A percentile compares a stretch with the other conserved stretches of the same genome.
phyloP scores from a whole-genome alignment of 495 filamentous ascomycete genomes.

The Chaetomium fimeti region DNA sequence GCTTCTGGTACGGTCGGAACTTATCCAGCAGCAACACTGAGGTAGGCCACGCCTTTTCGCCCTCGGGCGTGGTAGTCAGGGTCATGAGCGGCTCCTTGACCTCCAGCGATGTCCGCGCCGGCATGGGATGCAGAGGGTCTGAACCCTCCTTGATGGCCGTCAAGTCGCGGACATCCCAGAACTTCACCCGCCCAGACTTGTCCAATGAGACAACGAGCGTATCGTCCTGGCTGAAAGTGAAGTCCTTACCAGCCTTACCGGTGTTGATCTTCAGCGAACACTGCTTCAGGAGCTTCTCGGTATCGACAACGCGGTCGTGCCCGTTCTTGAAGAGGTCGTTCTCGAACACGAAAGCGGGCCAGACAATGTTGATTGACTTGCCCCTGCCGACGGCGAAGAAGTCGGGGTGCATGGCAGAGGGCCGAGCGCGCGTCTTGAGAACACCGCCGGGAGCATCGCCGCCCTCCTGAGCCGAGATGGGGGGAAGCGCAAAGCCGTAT shows the following conservation, averaged over 20 bases:
- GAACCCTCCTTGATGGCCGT: constrained; percentile 56
- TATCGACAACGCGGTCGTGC: constrained; percentile 72
- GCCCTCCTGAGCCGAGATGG: constrained; percentile 68
- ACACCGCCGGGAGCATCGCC: constrained; percentile 77
- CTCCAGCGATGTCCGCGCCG: constrained; percentile 61
- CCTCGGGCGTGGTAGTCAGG: constrained; percentile 70
- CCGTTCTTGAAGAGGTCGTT: constrained; percentile 68
- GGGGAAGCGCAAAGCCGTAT: constrained; percentile 78
- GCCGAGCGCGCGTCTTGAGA: constrained; percentile 91
- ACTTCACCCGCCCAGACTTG: constrained; percentile 89
- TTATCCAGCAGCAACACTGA: constrained; percentile 96
- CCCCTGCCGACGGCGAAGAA: constrained; percentile 94
- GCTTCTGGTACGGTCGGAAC: constrained; percentile 81
- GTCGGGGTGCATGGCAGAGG: constrained; percentile 80
- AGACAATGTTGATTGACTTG: constrained; percentile 91
- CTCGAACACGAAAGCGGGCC: constrained; percentile 70
- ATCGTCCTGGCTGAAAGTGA: constrained; percentile 95
- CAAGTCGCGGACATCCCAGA: constrained; percentile 91
- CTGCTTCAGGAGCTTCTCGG: constrained; percentile 79
- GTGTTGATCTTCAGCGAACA: constrained; percentile 88
- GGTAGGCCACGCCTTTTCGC: constrained; percentile 90
- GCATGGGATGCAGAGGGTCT: constrained; percentile 50
- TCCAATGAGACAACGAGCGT: constrained; percentile 91
- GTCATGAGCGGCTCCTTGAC: constrained; percentile 75
- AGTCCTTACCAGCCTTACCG: constrained; percentile 98